Conservation (phyloP, 2,329 filamentous ascomycete genomes). For the Aspergillus tanneri region DNA sequence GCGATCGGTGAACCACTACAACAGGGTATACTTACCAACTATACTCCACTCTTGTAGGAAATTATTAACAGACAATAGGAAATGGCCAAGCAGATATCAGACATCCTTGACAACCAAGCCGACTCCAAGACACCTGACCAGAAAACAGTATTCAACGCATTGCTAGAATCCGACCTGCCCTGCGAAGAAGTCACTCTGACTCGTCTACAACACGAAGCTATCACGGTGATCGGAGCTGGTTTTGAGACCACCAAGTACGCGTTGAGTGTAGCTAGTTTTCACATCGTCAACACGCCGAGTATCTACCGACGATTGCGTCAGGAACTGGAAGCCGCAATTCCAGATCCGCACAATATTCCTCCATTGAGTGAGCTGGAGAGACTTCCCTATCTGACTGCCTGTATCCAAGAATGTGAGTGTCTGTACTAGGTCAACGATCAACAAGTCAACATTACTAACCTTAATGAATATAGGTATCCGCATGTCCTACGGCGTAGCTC, state of each 20-base stretch:
- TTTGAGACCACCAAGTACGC: slow-evolving; percentile 31
- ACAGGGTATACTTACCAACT: slow-evolving; percentile 1
- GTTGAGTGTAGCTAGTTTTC: slow-evolving; percentile 29
- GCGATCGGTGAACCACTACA: slow-evolving; percentile 11
- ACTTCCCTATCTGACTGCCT: slow-evolving; percentile 30
- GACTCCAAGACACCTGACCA: slow-evolving; percentile 2
- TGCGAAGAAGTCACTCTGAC: slow-evolving; percentile 33
- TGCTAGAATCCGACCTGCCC: slow-evolving; percentile 36
- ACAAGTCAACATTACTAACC: neutral
- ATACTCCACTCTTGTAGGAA: neutral
- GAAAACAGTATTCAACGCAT: slow-evolving; percentile 23
- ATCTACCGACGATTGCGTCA: slow-evolving; percentile 26
- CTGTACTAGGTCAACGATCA: too few species aligned
- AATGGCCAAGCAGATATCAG: slow-evolving; percentile 10
- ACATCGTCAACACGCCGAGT: slow-evolving; percentile 29
- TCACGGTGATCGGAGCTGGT: slow-evolving; percentile 29
- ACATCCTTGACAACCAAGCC: slow-evolving; percentile 3
- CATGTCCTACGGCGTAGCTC: slow-evolving; percentile 9
- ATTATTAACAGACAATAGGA: neutral
- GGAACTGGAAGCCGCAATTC: slow-evolving; percentile 29
- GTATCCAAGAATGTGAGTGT: slow-evolving; percentile 14
- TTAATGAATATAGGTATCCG: slow-evolving; percentile 12
- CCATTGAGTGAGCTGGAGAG: slow-evolving; percentile 27
- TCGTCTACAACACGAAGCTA: slow-evolving; percentile 28
- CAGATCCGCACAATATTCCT: slow-evolving; percentile 18